phyloP scores from a whole-genome alignment of 768 basidiomycete genomes.

The Paxillus ammoniavirescens region DNA sequence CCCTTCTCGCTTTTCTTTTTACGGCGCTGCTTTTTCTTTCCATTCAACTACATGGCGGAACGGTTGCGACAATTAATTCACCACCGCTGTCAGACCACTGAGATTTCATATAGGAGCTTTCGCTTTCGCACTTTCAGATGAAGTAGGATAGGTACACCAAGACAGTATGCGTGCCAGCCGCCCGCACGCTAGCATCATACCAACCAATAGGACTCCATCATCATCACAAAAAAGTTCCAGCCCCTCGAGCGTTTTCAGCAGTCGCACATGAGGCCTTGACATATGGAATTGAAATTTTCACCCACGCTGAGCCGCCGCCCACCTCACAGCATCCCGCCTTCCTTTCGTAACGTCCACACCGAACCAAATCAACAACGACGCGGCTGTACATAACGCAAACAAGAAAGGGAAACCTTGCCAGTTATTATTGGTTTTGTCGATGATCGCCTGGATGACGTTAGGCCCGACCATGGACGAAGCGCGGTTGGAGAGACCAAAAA shows the following conservation, averaged over 20 bases:
- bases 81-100: too few species aligned
- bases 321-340: slow-evolving; percentile 55
- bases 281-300: neutral
- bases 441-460: slow-evolving; percentile 82
- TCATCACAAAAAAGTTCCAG: neutral
- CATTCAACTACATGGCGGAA: neutral
- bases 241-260: neutral
- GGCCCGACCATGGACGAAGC: slow-evolving; percentile 88
- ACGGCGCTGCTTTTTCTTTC: neutral
- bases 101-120: too few species aligned
- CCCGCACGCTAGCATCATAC: too few species aligned
- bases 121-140: too few species aligned
- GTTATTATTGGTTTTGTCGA: slow-evolving; percentile 66
- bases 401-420: slow-evolving; percentile 87
- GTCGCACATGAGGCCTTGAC: too few species aligned
- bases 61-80: too few species aligned
- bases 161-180: too few species aligned
- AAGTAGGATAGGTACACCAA: too few species aligned
- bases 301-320: slow-evolving; percentile 41
- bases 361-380: slow-evolving; percentile 79
- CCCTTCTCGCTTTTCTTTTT: too few species aligned
- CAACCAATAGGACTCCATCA: too few species aligned
- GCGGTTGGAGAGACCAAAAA: slow-evolving; percentile 81
- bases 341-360: slow-evolving; percentile 64
- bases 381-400: slow-evolving; percentile 64